Evolutionary conservation across 345 rosid species (phyloP).

Genomic region (Lepidium aucheri): DNA sequence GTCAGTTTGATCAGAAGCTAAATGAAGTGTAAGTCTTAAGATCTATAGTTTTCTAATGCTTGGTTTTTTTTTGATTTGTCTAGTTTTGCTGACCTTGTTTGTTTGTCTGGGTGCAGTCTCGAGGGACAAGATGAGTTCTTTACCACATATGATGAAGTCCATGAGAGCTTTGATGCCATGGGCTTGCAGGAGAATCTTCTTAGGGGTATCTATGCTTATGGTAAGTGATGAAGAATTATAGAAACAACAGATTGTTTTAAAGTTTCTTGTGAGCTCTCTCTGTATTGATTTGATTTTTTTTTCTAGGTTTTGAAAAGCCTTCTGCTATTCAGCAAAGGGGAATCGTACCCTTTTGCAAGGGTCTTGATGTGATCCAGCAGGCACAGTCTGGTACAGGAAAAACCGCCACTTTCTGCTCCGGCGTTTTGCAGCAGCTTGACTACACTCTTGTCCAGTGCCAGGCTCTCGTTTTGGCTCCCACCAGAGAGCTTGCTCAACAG

Average conservation of each 20-base stretch:
- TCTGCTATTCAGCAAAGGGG: slow-evolving; percentile 98
- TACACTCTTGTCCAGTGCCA: slow-evolving; percentile 62
- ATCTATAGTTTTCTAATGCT: background rate
- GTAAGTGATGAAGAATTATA: no score
- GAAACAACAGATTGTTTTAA: no score
- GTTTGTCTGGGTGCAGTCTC: slow-evolving; percentile 15
- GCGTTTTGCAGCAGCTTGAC: slow-evolving; percentile 83
- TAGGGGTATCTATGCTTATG: slow-evolving; percentile 91
- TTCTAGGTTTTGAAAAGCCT: slow-evolving; percentile 80
- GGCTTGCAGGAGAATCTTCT: slow-evolving; percentile 73
- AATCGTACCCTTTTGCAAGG: slow-evolving; percentile 86
- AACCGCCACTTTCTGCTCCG: slow-evolving; percentile 94
- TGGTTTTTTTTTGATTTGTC: background rate
- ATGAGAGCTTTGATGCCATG: slow-evolving; percentile 83
- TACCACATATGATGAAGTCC: slow-evolving; percentile 72
- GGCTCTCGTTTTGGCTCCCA: slow-evolving; percentile 83
- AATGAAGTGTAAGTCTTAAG: slow-evolving; percentile 31
- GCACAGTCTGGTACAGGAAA: slow-evolving; percentile 97
- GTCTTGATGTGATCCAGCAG: slow-evolving; percentile 93
- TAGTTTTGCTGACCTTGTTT: background rate
- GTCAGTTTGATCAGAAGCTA: slow-evolving; percentile 33
- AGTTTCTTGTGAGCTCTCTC: background rate
- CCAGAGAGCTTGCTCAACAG: slow-evolving; percentile 89
- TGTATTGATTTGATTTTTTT: background rate
- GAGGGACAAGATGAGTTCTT: slow-evolving; percentile 38